Evolutionary conservation across 306 rosid genomes (phyloP).

Genomic region (Quercus rubra): DNA sequence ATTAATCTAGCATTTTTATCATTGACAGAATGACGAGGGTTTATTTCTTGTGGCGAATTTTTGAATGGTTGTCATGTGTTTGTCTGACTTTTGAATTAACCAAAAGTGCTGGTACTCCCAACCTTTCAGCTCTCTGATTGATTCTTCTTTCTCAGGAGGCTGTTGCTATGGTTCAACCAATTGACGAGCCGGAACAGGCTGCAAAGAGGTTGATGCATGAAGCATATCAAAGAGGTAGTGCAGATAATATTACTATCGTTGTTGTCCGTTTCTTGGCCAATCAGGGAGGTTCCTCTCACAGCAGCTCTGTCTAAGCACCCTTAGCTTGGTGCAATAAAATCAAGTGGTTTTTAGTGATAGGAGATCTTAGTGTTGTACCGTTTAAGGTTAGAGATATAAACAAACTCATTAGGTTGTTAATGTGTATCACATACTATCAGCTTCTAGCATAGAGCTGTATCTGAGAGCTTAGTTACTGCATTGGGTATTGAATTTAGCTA

Average conservation of each 20-base stretch:
- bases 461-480: conserved; percentile 25
- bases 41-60: background rate
- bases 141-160: conserved; percentile 63
- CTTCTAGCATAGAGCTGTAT: conserved; percentile 34
- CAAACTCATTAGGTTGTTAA: conserved; percentile 24
- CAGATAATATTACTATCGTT: conserved; percentile 87
- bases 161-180: conserved; percentile 72
- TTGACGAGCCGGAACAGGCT: conserved; percentile 77
- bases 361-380: conserved; percentile 46
- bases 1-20: background rate
- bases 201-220: conserved; percentile 89
- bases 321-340: conserved; percentile 17
- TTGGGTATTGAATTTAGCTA: conserved; percentile 29
- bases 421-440: conserved; percentile 8
- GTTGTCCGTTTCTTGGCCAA: conserved; percentile 85
- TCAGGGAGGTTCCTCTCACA: conserved; percentile 51
- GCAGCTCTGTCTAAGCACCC: conserved; percentile 37
- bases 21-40: background rate
- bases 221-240: conserved; percentile 88
- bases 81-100: background rate
- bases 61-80: background rate
- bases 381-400: conserved; percentile 30
- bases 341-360: conserved; percentile 33
- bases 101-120: background rate
- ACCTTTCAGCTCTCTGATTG: background rate